phyloP scores from a whole-genome alignment of 352 stramenopile genomes.

The Phytophthora citrophthora region DNA sequence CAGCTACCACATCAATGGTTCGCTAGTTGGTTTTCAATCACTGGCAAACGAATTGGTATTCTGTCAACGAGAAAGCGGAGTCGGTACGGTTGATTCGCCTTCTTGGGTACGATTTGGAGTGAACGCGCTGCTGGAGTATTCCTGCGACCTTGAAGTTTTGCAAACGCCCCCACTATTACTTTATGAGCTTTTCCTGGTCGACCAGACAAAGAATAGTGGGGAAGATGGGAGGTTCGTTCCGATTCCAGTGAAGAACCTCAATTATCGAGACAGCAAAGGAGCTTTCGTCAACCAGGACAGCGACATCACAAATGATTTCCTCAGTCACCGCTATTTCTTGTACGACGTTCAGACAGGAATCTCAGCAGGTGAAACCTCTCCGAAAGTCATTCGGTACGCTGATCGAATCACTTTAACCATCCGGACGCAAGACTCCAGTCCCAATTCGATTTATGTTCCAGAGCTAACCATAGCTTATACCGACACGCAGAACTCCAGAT shows the following conservation, averaged over 20 bases:
- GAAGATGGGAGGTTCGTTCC: slow-evolving; percentile 74
- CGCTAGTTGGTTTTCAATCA: slow-evolving; percentile 73
- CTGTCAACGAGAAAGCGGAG: slow-evolving; percentile 46
- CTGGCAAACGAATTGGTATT: slow-evolving; percentile 86
- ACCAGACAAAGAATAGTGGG: slow-evolving; percentile 60
- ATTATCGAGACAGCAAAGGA: slow-evolving; percentile 74
- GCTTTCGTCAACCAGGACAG: slow-evolving; percentile 84
- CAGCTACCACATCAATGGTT: slow-evolving; percentile 90
- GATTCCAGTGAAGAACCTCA: slow-evolving; percentile 89
- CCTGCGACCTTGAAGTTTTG: slow-evolving; percentile 72
- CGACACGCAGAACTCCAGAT: slow-evolving; percentile 46
- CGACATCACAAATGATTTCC: slow-evolving; percentile 82
- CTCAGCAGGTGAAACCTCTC: slow-evolving; percentile 44
- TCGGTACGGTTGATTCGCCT: slow-evolving; percentile 25
- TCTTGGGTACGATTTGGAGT: slow-evolving; percentile 88
- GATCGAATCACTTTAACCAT: slow-evolving; percentile 72
- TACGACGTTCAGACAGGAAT: slow-evolving; percentile 86
- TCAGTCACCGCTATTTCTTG: slow-evolving; percentile 93
- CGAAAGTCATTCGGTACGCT: slow-evolving; percentile 76
- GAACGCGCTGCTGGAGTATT: slow-evolving; percentile 58
- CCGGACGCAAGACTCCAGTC: slow-evolving; percentile 50
- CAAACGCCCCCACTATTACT: slow-evolving; percentile 58
- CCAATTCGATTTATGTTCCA: slow-evolving; percentile 68
- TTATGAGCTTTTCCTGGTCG: slow-evolving; percentile 93
- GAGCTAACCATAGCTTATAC: slow-evolving; percentile 83